phyloP scores from a whole-genome alignment of 371 early-diverging fungal genomes.

The Lichtheimia ramosa region DNA sequence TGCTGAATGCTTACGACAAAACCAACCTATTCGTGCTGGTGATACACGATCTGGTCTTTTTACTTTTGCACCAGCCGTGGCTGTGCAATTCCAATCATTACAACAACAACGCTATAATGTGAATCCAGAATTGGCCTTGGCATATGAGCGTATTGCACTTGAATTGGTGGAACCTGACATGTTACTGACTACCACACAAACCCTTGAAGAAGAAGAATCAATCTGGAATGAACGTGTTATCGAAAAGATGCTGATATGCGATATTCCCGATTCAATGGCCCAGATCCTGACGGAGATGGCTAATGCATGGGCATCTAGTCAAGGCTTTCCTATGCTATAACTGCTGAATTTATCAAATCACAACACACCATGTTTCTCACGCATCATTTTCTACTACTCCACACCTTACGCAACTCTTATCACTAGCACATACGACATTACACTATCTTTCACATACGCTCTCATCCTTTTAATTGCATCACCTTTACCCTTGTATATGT shows the following conservation, averaged over 20 bases:
- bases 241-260: slow-evolving; percentile 32
- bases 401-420: too few relatives aligned
- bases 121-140: slow-evolving; percentile 30
- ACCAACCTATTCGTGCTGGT: slow-evolving; percentile 23
- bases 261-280: slow-evolving; percentile 35
- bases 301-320: slow-evolving; percentile 31
- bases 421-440: too few relatives aligned
- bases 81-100: slow-evolving; percentile 26
- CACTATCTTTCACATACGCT: slow-evolving; percentile 2
- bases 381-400: too few relatives aligned
- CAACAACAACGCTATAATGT: slow-evolving; percentile 2
- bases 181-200: slow-evolving; percentile 7
- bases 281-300: slow-evolving; percentile 26
- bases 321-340: slow-evolving; percentile 17
- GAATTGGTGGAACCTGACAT: slow-evolving; percentile 31
- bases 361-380: too few relatives aligned
- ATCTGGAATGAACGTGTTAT: slow-evolving; percentile 22
- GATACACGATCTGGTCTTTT: slow-evolving; percentile 34
- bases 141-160: slow-evolving; percentile 38
- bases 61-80: slow-evolving; percentile 43
- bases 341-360: too few relatives aligned
- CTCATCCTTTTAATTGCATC: neutral
- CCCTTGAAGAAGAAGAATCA: slow-evolving; percentile 12
- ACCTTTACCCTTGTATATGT: neutral
- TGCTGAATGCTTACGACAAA: slow-evolving; percentile 26